Conservation (phyloP, 331 rosid genomes). For the Cydonia oblonga region DNA sequence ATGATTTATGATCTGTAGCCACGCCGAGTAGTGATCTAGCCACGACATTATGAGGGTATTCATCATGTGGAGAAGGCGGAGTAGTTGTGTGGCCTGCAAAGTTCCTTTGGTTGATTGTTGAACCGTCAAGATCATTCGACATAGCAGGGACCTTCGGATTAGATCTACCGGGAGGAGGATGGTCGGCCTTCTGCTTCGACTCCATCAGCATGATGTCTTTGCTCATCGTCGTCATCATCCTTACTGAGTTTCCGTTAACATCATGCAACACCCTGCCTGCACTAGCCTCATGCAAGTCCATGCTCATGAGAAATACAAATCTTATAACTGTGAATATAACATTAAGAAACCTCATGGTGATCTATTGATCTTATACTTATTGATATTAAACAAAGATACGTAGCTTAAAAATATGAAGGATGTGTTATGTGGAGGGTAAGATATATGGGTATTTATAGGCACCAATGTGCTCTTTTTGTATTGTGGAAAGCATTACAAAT, state of each 20-base stretch:
- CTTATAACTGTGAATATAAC: background rate
- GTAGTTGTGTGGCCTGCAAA: background rate
- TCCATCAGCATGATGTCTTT: background rate
- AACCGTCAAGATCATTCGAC: background rate
- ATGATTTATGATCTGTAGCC: background rate
- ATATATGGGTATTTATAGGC: background rate
- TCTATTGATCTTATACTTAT: background rate
- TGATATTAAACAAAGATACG: too few species aligned
- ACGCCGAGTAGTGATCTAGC: background rate
- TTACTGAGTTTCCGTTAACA: background rate
- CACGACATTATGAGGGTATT: background rate
- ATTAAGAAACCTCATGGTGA: background rate
- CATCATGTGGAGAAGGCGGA: background rate
- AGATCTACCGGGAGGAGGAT: background rate
- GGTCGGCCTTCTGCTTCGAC: background rate
- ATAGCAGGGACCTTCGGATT: accelerated
- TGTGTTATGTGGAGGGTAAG: background rate
- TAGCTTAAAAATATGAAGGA: background rate
- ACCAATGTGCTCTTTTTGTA: background rate
- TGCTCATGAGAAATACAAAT: background rate
- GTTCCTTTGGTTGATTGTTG: background rate
- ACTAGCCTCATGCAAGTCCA: background rate
- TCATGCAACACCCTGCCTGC: background rate
- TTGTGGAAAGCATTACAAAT: background rate
- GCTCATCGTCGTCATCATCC: background rate